A percentile compares a stretch with the other conserved stretches of the same genome.
Evolutionary conservation across 768 basidiomycete species (phyloP).

Genomic region (Steccherinum ochraceum): DNA sequence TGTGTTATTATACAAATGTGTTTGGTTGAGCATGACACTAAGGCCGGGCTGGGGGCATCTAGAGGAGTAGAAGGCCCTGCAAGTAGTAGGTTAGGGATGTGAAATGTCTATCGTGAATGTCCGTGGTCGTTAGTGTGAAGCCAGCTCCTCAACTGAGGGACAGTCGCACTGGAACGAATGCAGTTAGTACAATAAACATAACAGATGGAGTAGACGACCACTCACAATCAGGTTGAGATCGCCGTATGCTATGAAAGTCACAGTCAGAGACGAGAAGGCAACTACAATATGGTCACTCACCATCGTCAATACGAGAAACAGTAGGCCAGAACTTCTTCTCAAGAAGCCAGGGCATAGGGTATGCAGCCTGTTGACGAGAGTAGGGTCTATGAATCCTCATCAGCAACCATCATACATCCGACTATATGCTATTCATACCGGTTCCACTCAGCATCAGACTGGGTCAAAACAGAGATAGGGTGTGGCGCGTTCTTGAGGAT

Average conservation of each 20-base stretch:
- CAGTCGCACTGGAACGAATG: conserved; percentile 63
- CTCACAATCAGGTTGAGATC: conserved; percentile 86
- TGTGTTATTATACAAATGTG: conserved; percentile 33
- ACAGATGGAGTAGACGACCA: conserved; percentile 17
- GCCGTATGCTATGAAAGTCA: conserved; percentile 62
- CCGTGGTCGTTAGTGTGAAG: conserved; percentile 26
- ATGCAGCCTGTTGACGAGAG: conserved; percentile 84
- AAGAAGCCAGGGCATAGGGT: conserved; percentile 74
- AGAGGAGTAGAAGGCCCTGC: conserved; percentile 34
- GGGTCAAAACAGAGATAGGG: conserved; percentile 64
- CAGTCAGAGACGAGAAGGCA: conserved; percentile 6
- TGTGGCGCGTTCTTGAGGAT: conserved; percentile 93
- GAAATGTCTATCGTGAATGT: conserved; percentile 13
- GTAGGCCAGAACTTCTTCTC: conserved; percentile 98
- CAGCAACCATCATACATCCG: not conserved
- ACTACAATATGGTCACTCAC: conserved; percentile 36
- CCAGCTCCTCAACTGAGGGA: conserved; percentile 76
- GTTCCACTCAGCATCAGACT: conserved; percentile 82
- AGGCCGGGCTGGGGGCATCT: conserved; percentile 31
- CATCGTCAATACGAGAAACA: conserved; percentile 88
- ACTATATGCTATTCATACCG: conserved; percentile 34
- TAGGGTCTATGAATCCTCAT: conserved; percentile 57
- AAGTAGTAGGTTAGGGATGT: conserved; percentile 8
- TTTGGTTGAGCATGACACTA: conserved; percentile 63
- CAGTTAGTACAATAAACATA: conserved; percentile 5